Percentiles rank a stretch among this genome's conserved stretches.
Evolutionary conservation across 2,329 filamentous ascomycete genomes (phyloP).

Genomic region (Fusarium chaquense): DNA sequence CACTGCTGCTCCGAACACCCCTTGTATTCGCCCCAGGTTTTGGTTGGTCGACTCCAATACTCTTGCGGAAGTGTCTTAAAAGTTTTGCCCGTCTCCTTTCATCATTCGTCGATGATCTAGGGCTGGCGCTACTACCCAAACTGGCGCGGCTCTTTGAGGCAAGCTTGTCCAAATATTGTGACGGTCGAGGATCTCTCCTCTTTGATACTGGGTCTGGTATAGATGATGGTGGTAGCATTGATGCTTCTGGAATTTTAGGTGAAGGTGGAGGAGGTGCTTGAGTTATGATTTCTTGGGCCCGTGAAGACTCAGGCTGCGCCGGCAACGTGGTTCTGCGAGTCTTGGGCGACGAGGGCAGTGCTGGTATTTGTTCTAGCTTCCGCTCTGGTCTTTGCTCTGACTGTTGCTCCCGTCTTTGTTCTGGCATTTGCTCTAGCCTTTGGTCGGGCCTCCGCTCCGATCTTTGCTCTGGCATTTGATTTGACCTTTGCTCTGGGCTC

Average conservation of each 20-base stretch:
- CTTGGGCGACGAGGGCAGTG: not conserved
- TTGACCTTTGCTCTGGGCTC: not conserved
- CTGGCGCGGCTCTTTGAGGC: conserved; percentile 11
- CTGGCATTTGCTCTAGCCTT: not conserved
- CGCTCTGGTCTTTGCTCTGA: not conserved
- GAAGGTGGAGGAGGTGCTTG: conserved; percentile 34
- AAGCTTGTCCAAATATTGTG: conserved; percentile 44
- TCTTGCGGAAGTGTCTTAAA: conserved; percentile 47
- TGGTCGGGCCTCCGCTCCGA: not conserved
- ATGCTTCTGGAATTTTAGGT: conserved; percentile 30
- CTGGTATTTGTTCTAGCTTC: not conserved
- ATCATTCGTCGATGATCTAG: conserved; percentile 32
- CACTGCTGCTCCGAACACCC: conserved; percentile 29
- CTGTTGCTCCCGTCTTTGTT: too few relatives aligned
- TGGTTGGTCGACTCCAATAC: conserved; percentile 17
- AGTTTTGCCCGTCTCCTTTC: conserved; percentile 45
- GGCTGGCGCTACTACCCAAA: conserved; percentile 8
- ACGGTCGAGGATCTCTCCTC: conserved; percentile 29
- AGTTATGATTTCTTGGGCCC: conserved; percentile 15
- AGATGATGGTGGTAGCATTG: conserved; percentile 35
- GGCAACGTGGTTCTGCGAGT: not conserved
- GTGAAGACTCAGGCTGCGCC: conserved; percentile 22
- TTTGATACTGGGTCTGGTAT: conserved; percentile 19
- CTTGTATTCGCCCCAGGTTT: conserved; percentile 15
- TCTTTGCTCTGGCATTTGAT: not conserved